A percentile compares a stretch with the other conserved stretches of the same genome.
These are phyloP conservation scores for Aureobasidium lini DNA, from an alignment of 2,329 filamentous ascomycete genomes.

Conservation along the genomic window DNA sequence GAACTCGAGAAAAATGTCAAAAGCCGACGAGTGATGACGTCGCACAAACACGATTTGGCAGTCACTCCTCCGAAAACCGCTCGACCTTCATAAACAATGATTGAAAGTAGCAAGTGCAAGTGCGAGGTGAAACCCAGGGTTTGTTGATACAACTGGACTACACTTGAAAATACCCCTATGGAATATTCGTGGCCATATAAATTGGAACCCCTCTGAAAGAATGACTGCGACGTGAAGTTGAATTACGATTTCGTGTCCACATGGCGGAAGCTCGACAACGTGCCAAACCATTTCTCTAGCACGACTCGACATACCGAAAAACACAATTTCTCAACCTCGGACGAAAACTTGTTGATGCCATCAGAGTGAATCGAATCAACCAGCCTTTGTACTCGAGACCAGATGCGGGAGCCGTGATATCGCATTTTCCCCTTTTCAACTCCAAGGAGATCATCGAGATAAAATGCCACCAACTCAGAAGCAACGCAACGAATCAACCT, in stretches of 20 bases:
- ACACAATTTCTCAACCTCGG: too few species aligned
- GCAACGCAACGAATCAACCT: not conserved
- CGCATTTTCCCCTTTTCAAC: not conserved
- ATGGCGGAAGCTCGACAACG: not conserved
- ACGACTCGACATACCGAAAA: not conserved
- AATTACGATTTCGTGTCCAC: not conserved
- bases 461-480: not conserved
- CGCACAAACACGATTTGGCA: not conserved
- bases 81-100: not conserved
- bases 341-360: too few species aligned
- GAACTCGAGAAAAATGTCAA: not conserved
- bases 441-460: not conserved
- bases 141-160: too few species aligned
- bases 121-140: not conserved
- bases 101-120: not conserved
- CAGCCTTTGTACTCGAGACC: not conserved
- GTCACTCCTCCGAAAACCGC: not conserved
- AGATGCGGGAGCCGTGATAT: not conserved
- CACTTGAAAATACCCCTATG: too few species aligned
- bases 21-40: slow-evolving; percentile 2
- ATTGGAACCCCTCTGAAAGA: too few species aligned
- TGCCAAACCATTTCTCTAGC: not conserved
- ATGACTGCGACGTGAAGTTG: not conserved
- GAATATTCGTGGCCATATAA: too few species aligned
- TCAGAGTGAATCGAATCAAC: not conserved